A percentile compares a stretch with the other conserved stretches of the same genome.
Conservation (phyloP, 352 stramenopile genomes). For the Pythium pyrilobum region DNA sequence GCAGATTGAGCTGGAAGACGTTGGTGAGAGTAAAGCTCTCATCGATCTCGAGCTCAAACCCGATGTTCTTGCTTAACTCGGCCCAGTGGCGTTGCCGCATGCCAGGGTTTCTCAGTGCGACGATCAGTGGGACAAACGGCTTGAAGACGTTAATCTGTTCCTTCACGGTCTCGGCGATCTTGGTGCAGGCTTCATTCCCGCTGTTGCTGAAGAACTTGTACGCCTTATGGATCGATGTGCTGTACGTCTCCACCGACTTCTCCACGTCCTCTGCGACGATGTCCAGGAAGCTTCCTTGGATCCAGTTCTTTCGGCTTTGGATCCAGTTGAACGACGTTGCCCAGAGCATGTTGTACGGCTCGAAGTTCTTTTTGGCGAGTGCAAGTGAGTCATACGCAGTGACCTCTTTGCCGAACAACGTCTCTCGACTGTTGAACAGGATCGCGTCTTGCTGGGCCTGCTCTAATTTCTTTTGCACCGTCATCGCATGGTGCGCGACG, state of each 20-base stretch:
- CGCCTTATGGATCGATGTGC: conserved; percentile 85
- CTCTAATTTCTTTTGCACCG: conserved; percentile 85
- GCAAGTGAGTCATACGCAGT: conserved; percentile 86
- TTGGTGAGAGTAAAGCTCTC: conserved; percentile 85
- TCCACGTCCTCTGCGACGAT: conserved; percentile 92
- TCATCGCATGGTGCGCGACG: conserved; percentile 79
- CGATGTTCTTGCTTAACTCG: conserved; percentile 80
- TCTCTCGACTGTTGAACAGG: conserved; percentile 92
- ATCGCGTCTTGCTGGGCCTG: conserved; percentile 87
- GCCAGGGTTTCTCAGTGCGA: conserved; percentile 87
- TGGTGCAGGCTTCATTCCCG: conserved; percentile 79
- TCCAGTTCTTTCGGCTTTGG: conserved; percentile 89
- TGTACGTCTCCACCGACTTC: conserved; percentile 82
- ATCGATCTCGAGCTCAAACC: conserved; percentile 85
- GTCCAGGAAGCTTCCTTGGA: conserved; percentile 85
- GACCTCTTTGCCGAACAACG: conserved; percentile 85
- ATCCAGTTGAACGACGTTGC: conserved; percentile 89
- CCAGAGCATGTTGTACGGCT: conserved; percentile 94
- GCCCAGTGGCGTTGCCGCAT: conserved; percentile 95
- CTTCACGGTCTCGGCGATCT: conserved; percentile 90
- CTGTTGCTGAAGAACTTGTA: conserved; percentile 91
- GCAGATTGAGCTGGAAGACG: conserved; percentile 78
- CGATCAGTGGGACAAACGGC: conserved; percentile 90
- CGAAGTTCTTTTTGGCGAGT: conserved; percentile 90
- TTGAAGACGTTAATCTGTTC: conserved; percentile 92